A percentile compares a stretch with the other conserved stretches of the same genome.
These are phyloP conservation scores for Tolypocladium tropicale DNA, from an alignment of 2,329 filamentous ascomycete species.

Conservation along the genomic window DNA sequence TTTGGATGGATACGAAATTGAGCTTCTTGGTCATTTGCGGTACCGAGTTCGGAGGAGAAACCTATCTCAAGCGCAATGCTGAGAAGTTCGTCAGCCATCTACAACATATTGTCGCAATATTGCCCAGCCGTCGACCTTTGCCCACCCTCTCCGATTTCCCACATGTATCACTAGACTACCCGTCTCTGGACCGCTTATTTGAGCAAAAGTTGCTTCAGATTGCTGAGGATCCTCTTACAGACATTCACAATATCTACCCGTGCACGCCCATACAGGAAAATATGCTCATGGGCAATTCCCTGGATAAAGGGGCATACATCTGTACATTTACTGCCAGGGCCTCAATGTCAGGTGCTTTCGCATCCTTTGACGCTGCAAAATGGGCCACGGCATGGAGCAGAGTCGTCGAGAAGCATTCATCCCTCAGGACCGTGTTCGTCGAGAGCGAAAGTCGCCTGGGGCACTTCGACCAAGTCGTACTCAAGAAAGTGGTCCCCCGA, in stretches of 20 bases:
- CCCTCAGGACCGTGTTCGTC: not conserved
- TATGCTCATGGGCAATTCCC: not conserved
- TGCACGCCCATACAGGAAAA: not conserved
- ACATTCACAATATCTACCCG: not conserved
- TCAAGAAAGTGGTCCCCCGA: not conserved
- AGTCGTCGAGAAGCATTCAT: not conserved
- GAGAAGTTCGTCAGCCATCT: not conserved
- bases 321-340: not conserved
- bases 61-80: not conserved
- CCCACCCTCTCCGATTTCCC: not conserved
- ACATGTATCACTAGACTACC: not conserved
- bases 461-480: not conserved
- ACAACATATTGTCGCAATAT: not conserved
- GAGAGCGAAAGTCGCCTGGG: not conserved
- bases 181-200: not conserved
- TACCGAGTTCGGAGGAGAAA: not conserved
- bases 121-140: not conserved
- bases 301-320: not conserved
- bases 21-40: not conserved
- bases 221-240: not conserved
- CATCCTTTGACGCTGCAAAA: not conserved
- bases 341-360: not conserved
- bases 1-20: not conserved
- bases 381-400: not conserved
- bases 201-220: not conserved